Base-by-base conservation (phyloP, 441 rosid genomes). In the Gossypium davidsonii region DNA sequence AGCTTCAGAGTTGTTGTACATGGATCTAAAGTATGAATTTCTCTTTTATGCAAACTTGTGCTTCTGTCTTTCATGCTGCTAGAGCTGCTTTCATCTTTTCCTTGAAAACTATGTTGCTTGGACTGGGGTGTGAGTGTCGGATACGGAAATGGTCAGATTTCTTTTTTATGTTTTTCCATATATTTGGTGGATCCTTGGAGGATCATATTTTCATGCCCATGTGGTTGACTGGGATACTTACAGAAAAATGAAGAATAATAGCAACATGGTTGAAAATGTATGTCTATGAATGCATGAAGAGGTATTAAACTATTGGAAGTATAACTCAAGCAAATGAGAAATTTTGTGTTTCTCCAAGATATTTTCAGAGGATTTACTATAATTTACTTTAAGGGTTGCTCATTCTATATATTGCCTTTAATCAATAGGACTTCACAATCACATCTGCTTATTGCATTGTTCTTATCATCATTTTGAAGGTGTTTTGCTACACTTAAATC, bases 1-100 rank as follows among this genome's bases (percentile, higher is more conserved):
- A 93, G 95, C 83, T 95, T 93, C 80, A 88, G 99, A 86, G 99
- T 95, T 81, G 99, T 93, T 48, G 93, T 95, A 23, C 98, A 95
- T 83, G 99, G 99, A 81, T 93, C 99, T 74, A 95, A 95, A 87
- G 99, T 95, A 91, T 60, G 92, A 34, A 55, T 57, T 63, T 52
- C 55, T 67, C 70, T 39, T 73, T 15, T 20, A 48, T 65, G 46
- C 14, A 10, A 15, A 63, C 39, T 37, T 75, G 37, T 74, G 48
- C 58, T 59, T 55, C 68, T 42, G 10, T 67, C 72, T 59, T 18
- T 20, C 15, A 65, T 26, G 4, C 14, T 51, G 71, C 63, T 59
- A 26, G 20, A 34, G 53, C 49, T 59, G 69, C 63, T 73, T 57
- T 55, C 62, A 15, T 61, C 48, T 46, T 70, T 68, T 51, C 21